Conservation (phyloP, 2,329 filamentous ascomycete species). For the Aspergillus ruber region DNA sequence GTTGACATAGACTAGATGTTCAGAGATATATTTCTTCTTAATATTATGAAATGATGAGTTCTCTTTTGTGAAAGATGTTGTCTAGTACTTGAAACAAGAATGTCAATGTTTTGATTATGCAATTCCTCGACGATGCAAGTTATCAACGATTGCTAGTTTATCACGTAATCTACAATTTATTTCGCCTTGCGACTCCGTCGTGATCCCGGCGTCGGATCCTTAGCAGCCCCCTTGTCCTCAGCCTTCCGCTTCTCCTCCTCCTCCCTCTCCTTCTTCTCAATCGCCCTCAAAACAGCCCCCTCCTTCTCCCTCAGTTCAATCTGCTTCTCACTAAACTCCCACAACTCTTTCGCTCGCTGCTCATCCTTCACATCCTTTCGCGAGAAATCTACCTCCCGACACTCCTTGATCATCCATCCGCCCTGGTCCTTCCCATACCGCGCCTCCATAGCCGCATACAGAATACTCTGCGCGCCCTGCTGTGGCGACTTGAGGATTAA, state of each 20-base stretch:
- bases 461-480: conserved; percentile 78
- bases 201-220: conserved; percentile 32
- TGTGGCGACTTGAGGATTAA: conserved; percentile 76
- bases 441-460: conserved; percentile 79
- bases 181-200: conserved; percentile 32
- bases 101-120: no score
- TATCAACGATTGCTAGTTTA: background rate
- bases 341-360: conserved; percentile 72
- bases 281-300: conserved; percentile 57
- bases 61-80: conserved; percentile 19
- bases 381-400: conserved; percentile 65
- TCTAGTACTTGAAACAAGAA: no score
- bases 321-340: conserved; percentile 80
- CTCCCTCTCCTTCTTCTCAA: conserved; percentile 49
- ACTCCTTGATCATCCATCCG: conserved; percentile 80
- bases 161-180: background rate
- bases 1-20: conserved; percentile 1
- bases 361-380: conserved; percentile 73
- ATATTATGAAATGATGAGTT: conserved; percentile 28
- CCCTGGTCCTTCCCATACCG: conserved; percentile 59
- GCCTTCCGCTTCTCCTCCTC: conserved; percentile 16
- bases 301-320: conserved; percentile 77
- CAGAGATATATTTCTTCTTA: conserved; percentile 8
- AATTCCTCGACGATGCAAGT: no score
- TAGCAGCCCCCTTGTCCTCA: conserved; percentile 10